Evolutionary conservation across 108 stramenopile genomes (phyloP).

Genomic region (Cyclotella cryptica): DNA sequence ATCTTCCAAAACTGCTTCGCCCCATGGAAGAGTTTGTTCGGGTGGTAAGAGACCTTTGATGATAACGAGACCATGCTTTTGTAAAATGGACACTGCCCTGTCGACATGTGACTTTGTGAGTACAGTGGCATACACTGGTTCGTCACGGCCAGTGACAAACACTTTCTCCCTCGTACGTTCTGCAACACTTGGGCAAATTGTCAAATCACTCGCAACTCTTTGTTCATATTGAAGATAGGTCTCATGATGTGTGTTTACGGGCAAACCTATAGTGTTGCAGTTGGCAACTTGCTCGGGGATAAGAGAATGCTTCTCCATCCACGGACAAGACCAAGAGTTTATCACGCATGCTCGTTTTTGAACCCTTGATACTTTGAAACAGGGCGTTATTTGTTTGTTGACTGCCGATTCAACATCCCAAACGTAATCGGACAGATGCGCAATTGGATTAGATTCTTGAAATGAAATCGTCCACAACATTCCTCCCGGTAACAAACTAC

Average conservation of each 20-base stretch:
- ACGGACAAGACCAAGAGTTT: slow-evolving; percentile 44
- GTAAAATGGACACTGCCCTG: slow-evolving; percentile 54
- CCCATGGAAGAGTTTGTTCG: slow-evolving; percentile 62
- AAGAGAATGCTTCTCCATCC: slow-evolving; percentile 40
- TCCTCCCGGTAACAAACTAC: slow-evolving; percentile 34
- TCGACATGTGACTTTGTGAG: slow-evolving; percentile 54
- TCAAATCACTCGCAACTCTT: slow-evolving; percentile 25
- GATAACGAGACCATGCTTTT: slow-evolving; percentile 68
- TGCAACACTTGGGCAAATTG: slow-evolving; percentile 36
- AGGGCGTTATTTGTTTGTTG: slow-evolving; percentile 1
- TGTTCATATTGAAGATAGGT: slow-evolving; percentile 43
- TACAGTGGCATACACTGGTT: slow-evolving; percentile 40
- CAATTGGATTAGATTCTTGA: slow-evolving; percentile 2
- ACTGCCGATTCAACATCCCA: slow-evolving; percentile 30
- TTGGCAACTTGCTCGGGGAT: slow-evolving; percentile 6
- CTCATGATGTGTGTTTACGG: slow-evolving; percentile 34
- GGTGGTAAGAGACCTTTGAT: slow-evolving; percentile 61
- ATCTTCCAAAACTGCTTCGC: slow-evolving; percentile 64
- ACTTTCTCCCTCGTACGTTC: slow-evolving; percentile 28
- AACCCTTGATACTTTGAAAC: slow-evolving; percentile 6
- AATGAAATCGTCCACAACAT: slow-evolving; percentile 30
- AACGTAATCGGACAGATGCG: slow-evolving; percentile 15
- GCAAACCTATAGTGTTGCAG: neutral
- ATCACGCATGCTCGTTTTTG: slow-evolving; percentile 39
- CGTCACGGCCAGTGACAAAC: slow-evolving; percentile 17